phyloP scores from a whole-genome alignment of 768 basidiomycete genomes.

The Leccinum rimulosum region DNA sequence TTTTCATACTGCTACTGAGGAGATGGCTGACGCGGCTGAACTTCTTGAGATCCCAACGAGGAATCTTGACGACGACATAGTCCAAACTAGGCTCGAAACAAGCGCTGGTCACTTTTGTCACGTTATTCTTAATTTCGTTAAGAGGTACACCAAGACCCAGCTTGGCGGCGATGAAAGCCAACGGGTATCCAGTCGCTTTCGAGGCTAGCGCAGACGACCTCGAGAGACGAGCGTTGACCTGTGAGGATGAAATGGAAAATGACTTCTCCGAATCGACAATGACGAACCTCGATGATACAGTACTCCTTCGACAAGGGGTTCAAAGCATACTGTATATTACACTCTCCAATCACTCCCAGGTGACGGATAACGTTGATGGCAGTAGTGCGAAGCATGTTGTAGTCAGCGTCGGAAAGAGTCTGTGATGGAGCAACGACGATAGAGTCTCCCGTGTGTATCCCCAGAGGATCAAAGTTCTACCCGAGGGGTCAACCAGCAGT shows the following conservation, averaged over 20 bases:
- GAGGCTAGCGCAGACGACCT: constrained; percentile 97
- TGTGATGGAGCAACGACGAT: constrained; percentile 98
- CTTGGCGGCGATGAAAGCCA: constrained; percentile 98
- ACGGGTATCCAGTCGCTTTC: constrained; percentile 96
- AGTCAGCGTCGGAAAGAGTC: constrained; percentile 97
- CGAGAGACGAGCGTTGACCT: constrained; percentile 96
- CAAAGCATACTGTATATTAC: constrained; percentile 98
- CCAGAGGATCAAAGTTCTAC: constrained; percentile 98
- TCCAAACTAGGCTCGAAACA: constrained; percentile 99
- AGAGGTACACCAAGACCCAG: constrained; percentile 95
- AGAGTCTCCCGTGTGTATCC: constrained; percentile 98
- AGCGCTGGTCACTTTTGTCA: constrained; percentile 93
- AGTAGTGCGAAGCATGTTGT: constrained; percentile 98
- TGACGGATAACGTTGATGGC: constrained; percentile 99
- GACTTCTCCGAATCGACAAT: not conserved
- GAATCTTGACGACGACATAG: constrained; percentile 97
- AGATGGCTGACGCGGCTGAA: constrained; percentile 90
- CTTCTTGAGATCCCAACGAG: constrained; percentile 99
- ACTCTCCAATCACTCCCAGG: constrained; percentile 95
- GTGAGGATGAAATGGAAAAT: constrained; percentile 3
- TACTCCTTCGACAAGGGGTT: constrained; percentile 95
- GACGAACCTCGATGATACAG: constrained; percentile 90
- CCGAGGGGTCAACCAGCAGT: not conserved
- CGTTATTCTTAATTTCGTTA: constrained; percentile 96
- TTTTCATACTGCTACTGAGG: constrained; percentile 97